Conservation (phyloP, 2,329 filamentous ascomycete species). For the Coniochaeta sp. region DNA sequence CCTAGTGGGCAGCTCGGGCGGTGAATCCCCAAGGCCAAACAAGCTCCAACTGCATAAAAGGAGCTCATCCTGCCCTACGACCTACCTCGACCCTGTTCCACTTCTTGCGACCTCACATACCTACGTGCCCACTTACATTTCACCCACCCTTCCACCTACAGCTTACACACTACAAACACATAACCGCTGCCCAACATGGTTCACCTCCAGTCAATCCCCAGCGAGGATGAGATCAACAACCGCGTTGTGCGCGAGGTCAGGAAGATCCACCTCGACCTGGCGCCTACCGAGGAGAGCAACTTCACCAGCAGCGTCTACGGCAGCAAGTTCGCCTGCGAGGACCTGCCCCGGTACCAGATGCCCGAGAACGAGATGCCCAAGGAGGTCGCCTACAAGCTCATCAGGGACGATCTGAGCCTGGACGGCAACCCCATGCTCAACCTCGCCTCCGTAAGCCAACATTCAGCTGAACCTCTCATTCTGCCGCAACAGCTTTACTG, state of each 20-base stretch:
- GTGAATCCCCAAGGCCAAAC: background rate
- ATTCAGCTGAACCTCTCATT: background rate
- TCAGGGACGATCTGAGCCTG: slow-evolving; percentile 87
- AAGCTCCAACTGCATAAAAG: background rate
- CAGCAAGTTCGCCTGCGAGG: slow-evolving; percentile 71
- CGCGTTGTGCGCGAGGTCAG: slow-evolving; percentile 27
- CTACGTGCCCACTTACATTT: too few relatives aligned
- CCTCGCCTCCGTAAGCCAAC: slow-evolving; percentile 54
- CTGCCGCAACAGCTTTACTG: slow-evolving; percentile 6
- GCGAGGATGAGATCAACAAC: slow-evolving; percentile 19
- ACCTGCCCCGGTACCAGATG: slow-evolving; percentile 79
- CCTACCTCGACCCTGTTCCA: background rate
- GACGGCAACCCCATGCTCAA: slow-evolving; percentile 88
- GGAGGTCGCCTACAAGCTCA: slow-evolving; percentile 92
- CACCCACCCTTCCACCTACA: background rate
- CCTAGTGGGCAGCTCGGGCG: background rate
- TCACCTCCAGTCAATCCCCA: slow-evolving; percentile 38
- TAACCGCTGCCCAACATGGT: slow-evolving; percentile 35
- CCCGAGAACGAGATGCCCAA: slow-evolving; percentile 85
- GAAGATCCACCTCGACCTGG: slow-evolving; percentile 39
- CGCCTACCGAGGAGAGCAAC: slow-evolving; percentile 42
- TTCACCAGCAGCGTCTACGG: slow-evolving; percentile 83
- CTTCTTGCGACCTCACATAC: background rate
- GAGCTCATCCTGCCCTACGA: background rate
- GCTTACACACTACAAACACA: background rate